Evolutionary conservation across 371 early-diverging fungal species (phyloP).

Genomic region (Saksenaea vasiformis): DNA sequence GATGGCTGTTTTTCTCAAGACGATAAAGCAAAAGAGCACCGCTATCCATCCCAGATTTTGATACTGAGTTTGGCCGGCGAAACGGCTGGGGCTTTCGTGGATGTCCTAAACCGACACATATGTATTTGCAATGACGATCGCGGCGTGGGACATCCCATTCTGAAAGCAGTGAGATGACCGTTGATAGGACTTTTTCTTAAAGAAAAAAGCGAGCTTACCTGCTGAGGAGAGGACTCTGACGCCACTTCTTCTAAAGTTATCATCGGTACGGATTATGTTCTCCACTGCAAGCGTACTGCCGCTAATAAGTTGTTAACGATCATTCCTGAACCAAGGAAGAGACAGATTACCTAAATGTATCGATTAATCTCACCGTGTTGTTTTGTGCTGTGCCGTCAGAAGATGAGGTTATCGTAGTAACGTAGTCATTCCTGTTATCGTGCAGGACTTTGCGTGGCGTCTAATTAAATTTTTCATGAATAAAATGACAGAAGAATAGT

Average conservation of each 20-base stretch:
- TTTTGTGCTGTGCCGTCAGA: conserved; percentile 11
- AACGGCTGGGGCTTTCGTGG: conserved; percentile 15
- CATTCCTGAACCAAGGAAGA: background rate
- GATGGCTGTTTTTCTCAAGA: conserved; percentile 20
- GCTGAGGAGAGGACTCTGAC: conserved; percentile 24
- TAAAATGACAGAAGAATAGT: background rate
- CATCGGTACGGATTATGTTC: conserved; percentile 12
- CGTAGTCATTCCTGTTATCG: conserved; percentile 12
- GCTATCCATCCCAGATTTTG: conserved; percentile 23
- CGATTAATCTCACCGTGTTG: conserved; percentile 17
- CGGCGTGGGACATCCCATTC: conserved; percentile 40
- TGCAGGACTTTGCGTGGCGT: conserved; percentile 26
- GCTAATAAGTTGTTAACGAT: background rate
- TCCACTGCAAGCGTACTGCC: conserved; percentile 18
- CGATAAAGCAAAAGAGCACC: conserved; percentile 39
- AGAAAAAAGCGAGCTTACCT: conserved; percentile 8
- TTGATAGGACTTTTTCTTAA: too few species aligned
- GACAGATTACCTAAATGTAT: conserved; percentile 14
- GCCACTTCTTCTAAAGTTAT: conserved; percentile 12
- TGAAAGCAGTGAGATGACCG: conserved; percentile 1
- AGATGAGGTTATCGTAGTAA: conserved; percentile 15
- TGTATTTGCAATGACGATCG: conserved; percentile 30
- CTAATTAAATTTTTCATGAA: background rate
- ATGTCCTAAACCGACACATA: conserved; percentile 44
- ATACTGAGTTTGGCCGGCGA: background rate